Base-by-base conservation (phyloP, 306 rosid species). In the Trifolium repens region DNA sequence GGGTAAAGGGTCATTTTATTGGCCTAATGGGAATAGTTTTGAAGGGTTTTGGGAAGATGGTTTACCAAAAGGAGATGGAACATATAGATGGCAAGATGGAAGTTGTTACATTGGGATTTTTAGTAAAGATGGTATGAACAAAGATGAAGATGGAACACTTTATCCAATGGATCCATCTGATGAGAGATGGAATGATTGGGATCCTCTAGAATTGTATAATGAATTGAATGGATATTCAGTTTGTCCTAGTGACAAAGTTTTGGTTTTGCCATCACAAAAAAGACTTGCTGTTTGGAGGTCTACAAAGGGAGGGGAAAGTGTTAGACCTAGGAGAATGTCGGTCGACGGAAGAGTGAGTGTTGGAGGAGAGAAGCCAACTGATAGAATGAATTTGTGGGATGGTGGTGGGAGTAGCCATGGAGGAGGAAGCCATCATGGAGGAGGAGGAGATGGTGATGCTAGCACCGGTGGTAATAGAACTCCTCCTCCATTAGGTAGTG, bases 31-130 rank as follows among this genome's bases (percentile, higher is more conserved):
- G 71, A 91, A 86, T 24, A 61, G 71, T 2, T 94, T 84, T 74
- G 98, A 89, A 12, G 98, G 98, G 16, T 53, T 26, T 57, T 94
- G 96, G 98, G 98, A 91, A 74, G 85, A 83, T 13, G 92, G 89
- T 2, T 35, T 87, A 37, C 97, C 98, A 2, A 91, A 88, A 65
- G 98, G 96, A 9, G 74, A 47, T 60, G 98, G 98, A 0, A 87
- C 82, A 17, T 88, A 81, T 79, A 86, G 79, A 71, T 94, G 96
- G 94, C 74, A 80, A 9, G 91, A 94, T 81, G 97, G 90, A 13
- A 88, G 93, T 70, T 82, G 44, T 58, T 94, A 88, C 69, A 93
- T 75, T 12, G 98, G 97, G 11, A 69, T 82, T 69, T 94, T 93
- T 89, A 80, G 87, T 69, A 89, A 72, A 9, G 94, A 90, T 76